Evolutionary conservation across 106 monocot genomes (phyloP), one percentile per base, ranked within the genome.

Genomic region (Dendrobium officinale): DNA sequence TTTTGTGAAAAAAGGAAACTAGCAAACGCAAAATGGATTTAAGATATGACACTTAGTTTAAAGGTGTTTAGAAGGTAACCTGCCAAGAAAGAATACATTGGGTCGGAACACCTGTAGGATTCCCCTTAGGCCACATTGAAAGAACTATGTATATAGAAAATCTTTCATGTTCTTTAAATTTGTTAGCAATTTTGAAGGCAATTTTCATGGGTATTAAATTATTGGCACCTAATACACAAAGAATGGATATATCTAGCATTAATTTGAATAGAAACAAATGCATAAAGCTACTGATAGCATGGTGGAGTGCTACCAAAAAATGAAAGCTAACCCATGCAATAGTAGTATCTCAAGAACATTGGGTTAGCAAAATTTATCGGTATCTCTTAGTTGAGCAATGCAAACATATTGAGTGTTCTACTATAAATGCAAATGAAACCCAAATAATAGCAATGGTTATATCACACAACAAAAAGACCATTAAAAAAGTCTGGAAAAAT

Each of bases 71-170:
- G 27, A 67, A 76, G 13, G 45, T 75, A 45, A 76, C 96, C 93
- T 96, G 96, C 93, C 93, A 96, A 79, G 72, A 92, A 56, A 96
- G 88, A 84, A 96, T 96, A 54, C 93, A 73, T 73, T 96, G 96
- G 26, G 90, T 96, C 17, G 91, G 31, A 79, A 84, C 79, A 85
- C 93, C 80, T 20, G 90, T 93, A 45, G 96, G 96, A 83, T 82
- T 88, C 64, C 93, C 96, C 85, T 96, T 93, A 16, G 93, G 96
- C 96, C 96, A 96, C 96, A 96, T 96, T 43, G 96, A 93, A 81
- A 96, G 55, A 75, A 96, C 86, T 67, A 96, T 92, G 64, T 93
- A 96, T 24, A 83, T 91, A 83, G 93, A 91, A 85, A 96, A 96
- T 80, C 93, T 88, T 84, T 96, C 96, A 70, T 90, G 88, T 55